These are phyloP conservation scores for Salix exigua DNA, from an alignment of 345 rosid genomes.

Conservation along the genomic window DNA sequence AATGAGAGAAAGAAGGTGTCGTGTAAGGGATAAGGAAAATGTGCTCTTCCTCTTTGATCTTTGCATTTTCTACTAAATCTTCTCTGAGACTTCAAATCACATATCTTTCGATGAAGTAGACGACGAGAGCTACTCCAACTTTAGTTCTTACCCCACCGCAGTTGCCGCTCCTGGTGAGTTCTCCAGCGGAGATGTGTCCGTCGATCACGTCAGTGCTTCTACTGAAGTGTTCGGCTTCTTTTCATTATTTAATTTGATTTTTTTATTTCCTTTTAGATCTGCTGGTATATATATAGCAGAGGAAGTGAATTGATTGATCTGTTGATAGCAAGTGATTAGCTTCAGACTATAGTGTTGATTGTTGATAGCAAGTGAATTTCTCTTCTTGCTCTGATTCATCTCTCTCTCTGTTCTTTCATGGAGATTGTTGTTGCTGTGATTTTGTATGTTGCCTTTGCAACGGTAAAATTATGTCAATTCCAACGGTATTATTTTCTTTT, in stretches of 20 bases:
- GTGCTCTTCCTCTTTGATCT: no score
- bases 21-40: no score
- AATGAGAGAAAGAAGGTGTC: no score
- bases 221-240: slow-evolving; percentile 44
- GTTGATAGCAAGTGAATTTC: no score
- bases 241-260: neutral
- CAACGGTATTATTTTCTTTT: no score
- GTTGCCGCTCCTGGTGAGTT: slow-evolving; percentile 1
- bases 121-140: slow-evolving; percentile 51
- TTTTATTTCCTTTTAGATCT: slow-evolving; percentile 25
- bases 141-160: slow-evolving; percentile 27
- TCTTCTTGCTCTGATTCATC: no score
- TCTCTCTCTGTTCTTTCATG: no score
- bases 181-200: slow-evolving; percentile 35
- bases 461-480: no score
- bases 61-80: no score
- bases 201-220: slow-evolving; percentile 36
- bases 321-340: neutral
- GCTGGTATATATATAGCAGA: neutral
- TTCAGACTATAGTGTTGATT: neutral
- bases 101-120: slow-evolving; percentile 40
- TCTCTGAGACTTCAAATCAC: slow-evolving; percentile 27
- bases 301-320: neutral
- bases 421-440: no score
- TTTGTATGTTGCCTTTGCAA: no score